Conservation (phyloP, 805 yeast species). For the Scheffersomyces stipitis region DNA sequence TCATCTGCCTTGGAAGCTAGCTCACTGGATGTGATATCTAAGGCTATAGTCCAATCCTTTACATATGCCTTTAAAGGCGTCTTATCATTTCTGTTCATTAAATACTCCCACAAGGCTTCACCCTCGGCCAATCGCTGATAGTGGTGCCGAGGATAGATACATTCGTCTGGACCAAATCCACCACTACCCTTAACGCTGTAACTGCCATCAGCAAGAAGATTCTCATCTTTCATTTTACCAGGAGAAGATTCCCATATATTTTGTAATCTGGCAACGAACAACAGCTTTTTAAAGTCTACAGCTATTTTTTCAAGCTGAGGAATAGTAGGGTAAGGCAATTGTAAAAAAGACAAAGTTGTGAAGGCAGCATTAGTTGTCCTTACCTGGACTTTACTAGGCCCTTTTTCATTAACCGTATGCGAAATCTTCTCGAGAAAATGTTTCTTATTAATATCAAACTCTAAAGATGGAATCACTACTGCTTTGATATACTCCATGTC, state of each 20-base stretch:
- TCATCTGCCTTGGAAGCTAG: conserved; percentile 4
- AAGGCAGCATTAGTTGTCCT: conserved; percentile 32
- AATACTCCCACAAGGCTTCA: conserved; percentile 39
- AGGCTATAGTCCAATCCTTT: conserved; percentile 7
- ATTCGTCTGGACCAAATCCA: conserved; percentile 28
- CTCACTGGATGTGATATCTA: conserved; percentile 8
- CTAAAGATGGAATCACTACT: conserved; percentile 33
- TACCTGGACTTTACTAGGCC: conserved; percentile 36
- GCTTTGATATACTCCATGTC: conserved; percentile 32
- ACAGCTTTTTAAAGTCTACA: conserved; percentile 31
- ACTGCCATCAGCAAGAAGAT: conserved; percentile 25
- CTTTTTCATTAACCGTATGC: conserved; percentile 27
- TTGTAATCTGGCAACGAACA: conserved; percentile 19
- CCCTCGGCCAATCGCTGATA: conserved; percentile 23
- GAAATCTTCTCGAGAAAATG: conserved; percentile 20
- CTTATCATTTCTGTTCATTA: conserved; percentile 8
- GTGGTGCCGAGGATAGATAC: conserved; percentile 27
- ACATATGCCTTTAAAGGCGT: neutral
- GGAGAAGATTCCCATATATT: conserved; percentile 27
- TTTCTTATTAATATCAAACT: conserved; percentile 29
- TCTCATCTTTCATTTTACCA: conserved; percentile 10
- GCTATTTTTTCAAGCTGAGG: conserved; percentile 25
- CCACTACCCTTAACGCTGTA: conserved; percentile 24
- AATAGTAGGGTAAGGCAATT: conserved; percentile 21
- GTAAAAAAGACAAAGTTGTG: conserved; percentile 26